A percentile compares a stretch with the other conserved stretches of the same genome.
phyloP scores from a whole-genome alignment of 495 filamentous ascomycete species.

The Trichoderma erinaceum region DNA sequence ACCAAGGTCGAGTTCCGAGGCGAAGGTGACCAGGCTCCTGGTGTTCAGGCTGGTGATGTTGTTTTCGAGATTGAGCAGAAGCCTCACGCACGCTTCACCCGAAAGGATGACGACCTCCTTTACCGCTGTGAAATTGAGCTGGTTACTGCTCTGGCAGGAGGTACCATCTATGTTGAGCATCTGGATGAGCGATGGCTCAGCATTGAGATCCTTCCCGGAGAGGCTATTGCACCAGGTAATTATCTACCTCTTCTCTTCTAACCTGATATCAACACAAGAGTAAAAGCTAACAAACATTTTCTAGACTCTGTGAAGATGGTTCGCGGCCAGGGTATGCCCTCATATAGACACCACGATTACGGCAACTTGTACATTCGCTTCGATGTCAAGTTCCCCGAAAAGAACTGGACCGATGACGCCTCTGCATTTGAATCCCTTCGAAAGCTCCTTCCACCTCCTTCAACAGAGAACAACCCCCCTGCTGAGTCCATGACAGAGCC shows the following conservation, averaged over 20 bases:
- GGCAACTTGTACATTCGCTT: conserved; percentile 98
- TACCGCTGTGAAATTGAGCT: conserved; percentile 95
- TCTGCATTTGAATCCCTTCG: conserved; percentile 62
- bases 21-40: conserved; percentile 94
- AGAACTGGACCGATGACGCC: conserved; percentile 51
- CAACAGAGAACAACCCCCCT: conserved; percentile 54
- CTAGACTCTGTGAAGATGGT: conserved; percentile 88
- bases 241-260: conserved; percentile 18
- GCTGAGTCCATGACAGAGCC: conserved; percentile 78
- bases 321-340: conserved; percentile 96
- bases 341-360: conserved; percentile 87
- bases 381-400: conserved; percentile 88
- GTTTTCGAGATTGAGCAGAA: conserved; percentile 98
- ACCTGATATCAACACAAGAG: conserved; percentile 19
- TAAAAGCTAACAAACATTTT: conserved; percentile 55
- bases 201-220: conserved; percentile 83
- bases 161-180: conserved; percentile 85
- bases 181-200: conserved; percentile 95
- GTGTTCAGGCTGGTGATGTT: conserved; percentile 87
- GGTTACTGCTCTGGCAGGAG: conserved; percentile 88
- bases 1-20: conserved; percentile 94
- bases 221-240: conserved; percentile 90
- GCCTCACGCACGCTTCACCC: conserved; percentile 89
- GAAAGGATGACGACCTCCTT: conserved; percentile 93
- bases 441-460: conserved; percentile 69